These are phyloP conservation scores for Dovyalis caffra DNA, from an alignment of 345 rosid species.

Conservation along the genomic window DNA sequence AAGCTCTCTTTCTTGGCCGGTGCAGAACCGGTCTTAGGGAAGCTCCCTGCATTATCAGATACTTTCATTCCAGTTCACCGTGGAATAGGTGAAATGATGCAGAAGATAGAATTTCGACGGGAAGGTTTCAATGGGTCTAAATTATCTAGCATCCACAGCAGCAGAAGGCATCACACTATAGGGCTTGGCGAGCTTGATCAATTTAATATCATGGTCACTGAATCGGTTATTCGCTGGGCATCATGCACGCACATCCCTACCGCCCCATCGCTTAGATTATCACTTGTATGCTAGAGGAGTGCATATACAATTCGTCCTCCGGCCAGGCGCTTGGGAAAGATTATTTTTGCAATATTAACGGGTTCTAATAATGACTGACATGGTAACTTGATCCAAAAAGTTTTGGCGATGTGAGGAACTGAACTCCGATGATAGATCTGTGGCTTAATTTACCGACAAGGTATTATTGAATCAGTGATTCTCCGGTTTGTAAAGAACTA, in stretches of 20 bases:
- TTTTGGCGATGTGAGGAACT: constrained; percentile 18
- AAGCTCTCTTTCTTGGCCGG: constrained; percentile 7
- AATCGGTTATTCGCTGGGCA: constrained; percentile 78
- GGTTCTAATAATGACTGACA: background rate
- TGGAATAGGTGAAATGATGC: constrained; percentile 34
- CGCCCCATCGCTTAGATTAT: constrained; percentile 61
- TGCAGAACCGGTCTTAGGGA: constrained; percentile 40
- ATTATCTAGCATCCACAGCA: constrained; percentile 50
- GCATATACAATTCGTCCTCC: background rate
- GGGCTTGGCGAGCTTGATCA: constrained; percentile 69
- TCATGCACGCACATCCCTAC: constrained; percentile 78
- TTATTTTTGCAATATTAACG: constrained; percentile 2
- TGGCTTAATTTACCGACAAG: background rate
- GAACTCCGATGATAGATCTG: constrained; percentile 19
- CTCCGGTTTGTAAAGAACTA: background rate
- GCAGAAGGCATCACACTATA: constrained; percentile 66
- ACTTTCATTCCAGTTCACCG: constrained; percentile 29
- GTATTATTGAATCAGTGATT: background rate
- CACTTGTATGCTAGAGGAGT: constrained; percentile 59
- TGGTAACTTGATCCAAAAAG: background rate
- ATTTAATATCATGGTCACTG: constrained; percentile 51
- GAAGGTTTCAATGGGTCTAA: constrained; percentile 40
- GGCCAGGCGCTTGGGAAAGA: background rate
- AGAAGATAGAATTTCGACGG: constrained; percentile 35
- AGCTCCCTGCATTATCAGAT: constrained; percentile 34